Conservation (phyloP, 345 rosid genomes). For the Brassica nigra region DNA sequence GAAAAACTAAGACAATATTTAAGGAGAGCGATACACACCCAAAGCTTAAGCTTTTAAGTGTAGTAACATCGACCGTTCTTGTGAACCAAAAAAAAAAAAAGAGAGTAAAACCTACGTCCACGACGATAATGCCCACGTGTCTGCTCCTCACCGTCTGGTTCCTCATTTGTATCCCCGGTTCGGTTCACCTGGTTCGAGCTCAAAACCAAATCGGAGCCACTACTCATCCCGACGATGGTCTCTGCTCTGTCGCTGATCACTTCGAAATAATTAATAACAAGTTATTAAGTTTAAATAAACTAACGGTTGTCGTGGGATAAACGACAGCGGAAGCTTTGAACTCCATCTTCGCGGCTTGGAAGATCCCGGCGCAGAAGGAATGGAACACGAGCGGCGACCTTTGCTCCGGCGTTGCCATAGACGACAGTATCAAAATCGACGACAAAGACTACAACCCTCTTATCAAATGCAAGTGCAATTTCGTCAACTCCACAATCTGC, state of each 20-base stretch:
- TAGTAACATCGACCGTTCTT: not conserved
- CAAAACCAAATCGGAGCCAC: conserved; percentile 29
- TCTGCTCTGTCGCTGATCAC: not conserved
- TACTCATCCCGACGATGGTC: conserved; percentile 31
- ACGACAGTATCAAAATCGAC: not conserved
- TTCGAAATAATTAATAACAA: not conserved
- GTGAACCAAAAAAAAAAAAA: not conserved
- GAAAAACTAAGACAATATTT: not conserved
- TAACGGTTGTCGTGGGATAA: not conserved
- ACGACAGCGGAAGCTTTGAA: conserved; percentile 30
- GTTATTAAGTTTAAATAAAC: not conserved
- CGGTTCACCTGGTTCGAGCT: conserved; percentile 25
- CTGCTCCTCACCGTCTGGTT: conserved; percentile 23
- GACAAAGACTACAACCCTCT: conserved; percentile 42
- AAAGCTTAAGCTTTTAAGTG: not conserved
- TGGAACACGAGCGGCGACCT: conserved; percentile 64
- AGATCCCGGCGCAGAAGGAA: not conserved
- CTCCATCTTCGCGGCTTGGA: conserved; percentile 37
- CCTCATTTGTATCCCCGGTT: conserved; percentile 15
- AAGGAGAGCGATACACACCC: not conserved
- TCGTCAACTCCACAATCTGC: conserved; percentile 32
- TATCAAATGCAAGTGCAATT: conserved; percentile 57
- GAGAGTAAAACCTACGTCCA: not conserved
- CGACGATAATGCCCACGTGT: conserved; percentile 6
- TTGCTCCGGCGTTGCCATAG: conserved; percentile 54